These are phyloP conservation scores for Diaporthe vexans DNA, from an alignment of 2,329 filamentous ascomycete genomes.

Conservation along the genomic window DNA sequence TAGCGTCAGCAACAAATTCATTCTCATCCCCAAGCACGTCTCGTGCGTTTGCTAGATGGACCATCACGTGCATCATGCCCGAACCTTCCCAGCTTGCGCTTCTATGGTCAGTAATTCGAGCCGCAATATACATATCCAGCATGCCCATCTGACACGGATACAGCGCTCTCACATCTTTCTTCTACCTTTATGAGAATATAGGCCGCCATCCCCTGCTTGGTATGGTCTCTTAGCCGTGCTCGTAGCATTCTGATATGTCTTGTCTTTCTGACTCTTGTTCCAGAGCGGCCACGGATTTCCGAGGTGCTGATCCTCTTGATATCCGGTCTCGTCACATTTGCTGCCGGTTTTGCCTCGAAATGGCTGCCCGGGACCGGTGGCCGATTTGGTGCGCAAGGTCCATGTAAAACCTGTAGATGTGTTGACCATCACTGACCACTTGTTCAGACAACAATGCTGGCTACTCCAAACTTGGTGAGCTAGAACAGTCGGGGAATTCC, in stretches of 20 bases:
- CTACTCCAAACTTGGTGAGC: conserved; percentile 50
- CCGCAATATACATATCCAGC: no score
- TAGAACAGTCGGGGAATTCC: conserved; percentile 54
- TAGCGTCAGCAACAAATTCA: neutral
- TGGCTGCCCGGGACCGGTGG: conserved; percentile 63
- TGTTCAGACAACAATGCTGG: conserved; percentile 45
- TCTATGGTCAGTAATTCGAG: conserved; percentile 26
- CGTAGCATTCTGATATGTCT: neutral
- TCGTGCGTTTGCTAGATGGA: conserved; percentile 13
- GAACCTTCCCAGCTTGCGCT: conserved; percentile 35
- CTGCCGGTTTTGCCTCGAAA: conserved; percentile 57
- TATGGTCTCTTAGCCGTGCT: conserved; percentile 44
- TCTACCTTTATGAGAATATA: conserved; percentile 46
- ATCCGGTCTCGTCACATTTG: conserved; percentile 58
- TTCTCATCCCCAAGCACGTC: neutral
- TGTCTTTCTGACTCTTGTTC: neutral
- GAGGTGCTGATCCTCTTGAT: conserved; percentile 62
- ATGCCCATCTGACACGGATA: neutral
- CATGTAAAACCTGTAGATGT: neutral
- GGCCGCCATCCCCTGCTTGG: conserved; percentile 65
- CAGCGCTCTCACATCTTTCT: conserved; percentile 36
- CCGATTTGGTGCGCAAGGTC: conserved; percentile 55
- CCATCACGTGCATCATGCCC: conserved; percentile 28
- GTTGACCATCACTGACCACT: conserved; percentile 2
- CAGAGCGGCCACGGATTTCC: conserved; percentile 65